These are phyloP conservation scores for Myrica gale DNA, from an alignment of 306 rosid genomes.

Conservation along the genomic window DNA sequence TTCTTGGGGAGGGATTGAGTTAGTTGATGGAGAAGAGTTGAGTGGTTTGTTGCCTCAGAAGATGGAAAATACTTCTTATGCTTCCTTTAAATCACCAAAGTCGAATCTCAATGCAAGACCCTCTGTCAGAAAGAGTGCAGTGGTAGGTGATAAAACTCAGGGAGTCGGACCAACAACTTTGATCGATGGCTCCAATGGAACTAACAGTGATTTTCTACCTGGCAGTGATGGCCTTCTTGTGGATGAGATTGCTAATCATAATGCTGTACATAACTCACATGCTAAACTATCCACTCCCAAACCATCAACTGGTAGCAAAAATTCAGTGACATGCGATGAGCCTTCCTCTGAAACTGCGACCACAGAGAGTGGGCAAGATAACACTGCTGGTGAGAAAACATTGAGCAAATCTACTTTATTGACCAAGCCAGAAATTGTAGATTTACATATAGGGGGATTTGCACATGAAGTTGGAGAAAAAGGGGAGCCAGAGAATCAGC, in stretches of 20 bases:
- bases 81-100: constrained; percentile 44
- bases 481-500: constrained; percentile 34
- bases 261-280: constrained; percentile 27
- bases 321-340: constrained; percentile 32
- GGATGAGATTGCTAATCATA: constrained; percentile 2
- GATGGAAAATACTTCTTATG: constrained; percentile 37
- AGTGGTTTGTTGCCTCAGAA: constrained; percentile 48
- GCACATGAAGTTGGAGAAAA: constrained; percentile 27
- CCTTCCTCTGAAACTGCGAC: constrained; percentile 27
- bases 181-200: constrained; percentile 33
- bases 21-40: constrained; percentile 31
- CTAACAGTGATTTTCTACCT: constrained; percentile 28
- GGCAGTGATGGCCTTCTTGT: constrained; percentile 16
- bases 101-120: constrained; percentile 30
- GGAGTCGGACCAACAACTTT: constrained; percentile 30
- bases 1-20: constrained; percentile 31
- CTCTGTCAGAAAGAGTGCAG: constrained; percentile 31
- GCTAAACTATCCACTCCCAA: constrained; percentile 18
- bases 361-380: constrained; percentile 31
- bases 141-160: constrained; percentile 28
- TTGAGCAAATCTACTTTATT: constrained; percentile 27
- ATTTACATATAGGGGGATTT: constrained; percentile 31
- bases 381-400: constrained; percentile 30
- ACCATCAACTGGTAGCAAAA: constrained; percentile 25
- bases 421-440: constrained; percentile 33